phyloP scores from a whole-genome alignment of 768 basidiomycete species.

The Gymnopilus junonius region DNA sequence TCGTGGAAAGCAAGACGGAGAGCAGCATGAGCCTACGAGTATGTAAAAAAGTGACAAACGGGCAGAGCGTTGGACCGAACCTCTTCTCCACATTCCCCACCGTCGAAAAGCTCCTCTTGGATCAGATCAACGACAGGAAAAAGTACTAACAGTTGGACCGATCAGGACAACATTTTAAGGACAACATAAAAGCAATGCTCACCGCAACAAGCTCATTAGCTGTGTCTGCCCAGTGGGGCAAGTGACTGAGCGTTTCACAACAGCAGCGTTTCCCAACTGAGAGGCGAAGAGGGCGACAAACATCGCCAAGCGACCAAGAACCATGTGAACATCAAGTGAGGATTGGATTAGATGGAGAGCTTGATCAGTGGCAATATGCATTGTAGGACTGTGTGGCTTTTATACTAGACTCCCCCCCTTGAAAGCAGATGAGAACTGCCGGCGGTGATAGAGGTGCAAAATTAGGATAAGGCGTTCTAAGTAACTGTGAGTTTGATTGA shows the following conservation, averaged over 20 bases:
- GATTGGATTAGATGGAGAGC: neutral
- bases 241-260: slow-evolving; percentile 23
- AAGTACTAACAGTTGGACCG: slow-evolving; percentile 2
- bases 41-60: neutral
- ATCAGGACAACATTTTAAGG: neutral
- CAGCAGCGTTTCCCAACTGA: slow-evolving; percentile 14
- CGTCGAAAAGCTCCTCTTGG: slow-evolving; percentile 34
- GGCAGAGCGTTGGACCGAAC: slow-evolving; percentile 17
- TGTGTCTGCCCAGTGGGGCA: slow-evolving; percentile 17
- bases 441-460: neutral
- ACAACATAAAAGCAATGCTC: neutral
- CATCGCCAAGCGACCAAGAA: slow-evolving; percentile 12
- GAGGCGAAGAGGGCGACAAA: slow-evolving; percentile 11
- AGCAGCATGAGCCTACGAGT: slow-evolving; percentile 18
- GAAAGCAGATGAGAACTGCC: neutral
- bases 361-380: neutral
- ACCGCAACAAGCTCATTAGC: slow-evolving; percentile 22
- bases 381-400: neutral
- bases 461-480: neutral
- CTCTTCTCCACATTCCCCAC: slow-evolving; percentile 35
- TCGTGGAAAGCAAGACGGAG: slow-evolving; percentile 21
- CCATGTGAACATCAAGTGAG: neutral
- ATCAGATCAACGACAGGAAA: slow-evolving; percentile 27
- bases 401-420: neutral
- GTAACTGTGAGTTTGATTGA: neutral